Evolutionary conservation across 108 stramenopile species (phyloP).

Genomic region (Skeletonema marinoi): DNA sequence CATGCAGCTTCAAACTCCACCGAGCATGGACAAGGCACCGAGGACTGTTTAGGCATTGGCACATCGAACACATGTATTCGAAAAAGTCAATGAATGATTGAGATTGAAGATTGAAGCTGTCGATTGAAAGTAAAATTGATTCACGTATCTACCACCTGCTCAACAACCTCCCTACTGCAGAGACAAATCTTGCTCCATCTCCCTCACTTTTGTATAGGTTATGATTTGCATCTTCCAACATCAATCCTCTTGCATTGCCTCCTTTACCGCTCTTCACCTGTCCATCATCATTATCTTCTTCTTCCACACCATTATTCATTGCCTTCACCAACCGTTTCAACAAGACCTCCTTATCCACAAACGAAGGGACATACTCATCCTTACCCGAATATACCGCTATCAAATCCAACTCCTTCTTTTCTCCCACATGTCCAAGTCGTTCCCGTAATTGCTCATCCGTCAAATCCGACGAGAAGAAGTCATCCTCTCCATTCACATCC

Average conservation of each 20-base stretch:
- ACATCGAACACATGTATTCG: too few relatives aligned
- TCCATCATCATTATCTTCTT: conserved; percentile 9
- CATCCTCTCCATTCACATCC: conserved; percentile 81
- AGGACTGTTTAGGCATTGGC: too few relatives aligned
- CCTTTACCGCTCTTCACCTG: not conserved
- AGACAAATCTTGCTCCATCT: conserved; percentile 64
- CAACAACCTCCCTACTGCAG: conserved; percentile 53
- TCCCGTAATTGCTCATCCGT: conserved; percentile 72
- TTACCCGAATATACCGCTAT: conserved; percentile 83
- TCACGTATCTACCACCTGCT: not conserved
- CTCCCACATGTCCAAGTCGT: conserved; percentile 65
- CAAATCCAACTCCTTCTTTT: conserved; percentile 40
- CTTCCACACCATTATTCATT: conserved; percentile 57
- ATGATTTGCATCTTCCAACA: conserved; percentile 71
- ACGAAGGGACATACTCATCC: conserved; percentile 87
- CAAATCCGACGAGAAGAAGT: conserved; percentile 93
- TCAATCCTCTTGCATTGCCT: conserved; percentile 50
- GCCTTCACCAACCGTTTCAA: conserved; percentile 72
- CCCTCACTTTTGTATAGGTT: conserved; percentile 64
- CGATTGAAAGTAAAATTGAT: too few relatives aligned
- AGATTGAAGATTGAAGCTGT: too few relatives aligned
- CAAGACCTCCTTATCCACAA: conserved; percentile 57
- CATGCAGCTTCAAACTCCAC: too few relatives aligned
- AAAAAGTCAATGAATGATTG: too few relatives aligned
- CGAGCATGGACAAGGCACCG: too few relatives aligned